Evolutionary conservation across 1,139 yeast species (phyloP).

Genomic region (Candida labiduridarum): DNA sequence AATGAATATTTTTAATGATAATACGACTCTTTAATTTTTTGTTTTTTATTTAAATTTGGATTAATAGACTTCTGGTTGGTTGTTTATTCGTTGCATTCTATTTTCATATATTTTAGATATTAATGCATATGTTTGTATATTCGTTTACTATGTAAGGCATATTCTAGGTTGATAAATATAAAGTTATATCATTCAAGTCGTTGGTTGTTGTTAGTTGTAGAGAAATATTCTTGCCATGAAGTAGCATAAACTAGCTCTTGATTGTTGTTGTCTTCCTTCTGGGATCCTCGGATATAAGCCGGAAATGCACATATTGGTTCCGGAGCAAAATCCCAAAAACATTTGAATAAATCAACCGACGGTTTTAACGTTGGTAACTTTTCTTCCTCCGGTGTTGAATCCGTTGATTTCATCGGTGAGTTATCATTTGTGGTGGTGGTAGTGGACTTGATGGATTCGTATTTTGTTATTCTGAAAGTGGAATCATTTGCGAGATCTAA

Average conservation of each 20-base stretch:
- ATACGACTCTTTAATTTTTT: neutral
- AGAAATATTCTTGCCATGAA: neutral
- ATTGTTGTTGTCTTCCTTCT: neutral
- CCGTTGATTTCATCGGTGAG: neutral
- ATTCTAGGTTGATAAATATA: neutral
- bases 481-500: neutral
- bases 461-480: conserved; percentile 1
- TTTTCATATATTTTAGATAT: neutral
- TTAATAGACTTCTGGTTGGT: neutral
- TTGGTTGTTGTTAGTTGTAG: neutral
- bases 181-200: neutral
- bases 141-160: neutral
- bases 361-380: neutral
- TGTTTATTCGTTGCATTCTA: neutral
- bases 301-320: conserved; percentile 6
- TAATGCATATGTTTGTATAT: no score
- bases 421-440: neutral
- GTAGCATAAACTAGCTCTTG: neutral
- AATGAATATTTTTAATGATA: conserved; percentile 2
- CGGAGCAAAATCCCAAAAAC: conserved; percentile 5
- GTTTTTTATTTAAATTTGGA: neutral
- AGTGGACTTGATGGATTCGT: neutral
- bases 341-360: neutral
- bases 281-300: neutral
- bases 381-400: neutral